phyloP scores from a whole-genome alignment of 2,329 filamentous ascomycete species.

The Aspergillus awamori region DNA sequence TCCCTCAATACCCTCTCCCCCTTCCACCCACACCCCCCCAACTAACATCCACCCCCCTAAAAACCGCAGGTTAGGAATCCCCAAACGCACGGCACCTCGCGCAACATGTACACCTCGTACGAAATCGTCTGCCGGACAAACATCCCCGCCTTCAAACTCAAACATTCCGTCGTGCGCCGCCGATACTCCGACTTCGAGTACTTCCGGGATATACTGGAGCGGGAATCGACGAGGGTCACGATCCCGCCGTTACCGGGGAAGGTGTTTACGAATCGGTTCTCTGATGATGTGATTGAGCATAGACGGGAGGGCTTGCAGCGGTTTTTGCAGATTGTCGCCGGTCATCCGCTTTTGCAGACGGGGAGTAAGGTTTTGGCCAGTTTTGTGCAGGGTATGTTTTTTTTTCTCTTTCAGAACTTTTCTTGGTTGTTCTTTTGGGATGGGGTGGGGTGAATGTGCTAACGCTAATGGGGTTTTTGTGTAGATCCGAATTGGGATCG shows the following conservation, averaged over 20 bases:
- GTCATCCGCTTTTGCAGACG: slow-evolving; percentile 93
- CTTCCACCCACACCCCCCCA: not conserved
- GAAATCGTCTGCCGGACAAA: slow-evolving; percentile 98
- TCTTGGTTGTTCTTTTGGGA: not conserved
- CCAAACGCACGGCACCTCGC: slow-evolving; percentile 89
- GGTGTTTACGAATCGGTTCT: slow-evolving; percentile 97
- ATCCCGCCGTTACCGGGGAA: slow-evolving; percentile 96
- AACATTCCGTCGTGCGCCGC: slow-evolving; percentile 81
- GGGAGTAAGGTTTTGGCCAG: slow-evolving; percentile 94
- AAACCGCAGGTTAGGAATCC: slow-evolving; percentile 78
- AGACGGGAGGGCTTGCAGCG: slow-evolving; percentile 87
- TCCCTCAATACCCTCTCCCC: slow-evolving; percentile 4
- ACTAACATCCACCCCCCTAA: not conserved
- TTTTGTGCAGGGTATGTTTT: slow-evolving; percentile 83
- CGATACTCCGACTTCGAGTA: slow-evolving; percentile 99
- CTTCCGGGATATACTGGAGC: slow-evolving; percentile 96
- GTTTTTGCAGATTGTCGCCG: slow-evolving; percentile 96
- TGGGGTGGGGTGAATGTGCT: slow-evolving; percentile 10
- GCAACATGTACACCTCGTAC: slow-evolving; percentile 98
- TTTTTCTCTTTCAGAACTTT: slow-evolving; percentile 15
- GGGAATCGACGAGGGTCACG: slow-evolving; percentile 89
- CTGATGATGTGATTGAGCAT: slow-evolving; percentile 97
- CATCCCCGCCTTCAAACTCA: slow-evolving; percentile 97
- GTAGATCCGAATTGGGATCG: slow-evolving; percentile 73
- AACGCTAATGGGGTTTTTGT: not conserved